Base-by-base conservation (phyloP, 2,329 filamentous ascomycete species). In the Fusarium redolens region DNA sequence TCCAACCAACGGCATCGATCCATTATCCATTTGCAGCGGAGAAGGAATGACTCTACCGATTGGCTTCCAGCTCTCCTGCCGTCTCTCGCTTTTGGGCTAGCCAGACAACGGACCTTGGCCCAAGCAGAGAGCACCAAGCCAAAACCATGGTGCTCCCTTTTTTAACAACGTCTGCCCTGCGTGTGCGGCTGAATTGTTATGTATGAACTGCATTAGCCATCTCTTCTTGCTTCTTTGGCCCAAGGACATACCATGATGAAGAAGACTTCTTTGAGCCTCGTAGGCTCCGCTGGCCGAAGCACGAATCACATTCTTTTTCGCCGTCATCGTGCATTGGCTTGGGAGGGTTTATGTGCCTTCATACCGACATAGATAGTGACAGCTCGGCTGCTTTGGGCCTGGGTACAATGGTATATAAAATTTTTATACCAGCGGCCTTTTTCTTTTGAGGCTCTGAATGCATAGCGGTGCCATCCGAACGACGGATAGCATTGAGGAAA, bases 171-270 rank as follows among this genome's bases (percentile, higher is more conserved):
- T 51, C 61, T 68, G 63, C 58, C 51, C 65, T 67, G 63, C 56
- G 45, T 47, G 48, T 68, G 68, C 74, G 70, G 72, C 70, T 74
- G 64, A 68, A 65, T 64, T 60, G 62, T 68, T 64, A 33, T 38
- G 28, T 38, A 57, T 61, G 65, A 59, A 54, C 48, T 57, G 57
- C 52, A 57, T 57, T 63, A 72, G 50, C 50, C 65, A 51, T 65
- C 48, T 60, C 65, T 72, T 67, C 56, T 72, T 73, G 63, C 65
- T 60, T 40, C 47, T 57, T 61, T 25, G 25, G 58, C 48, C 50
- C 40, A 30, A 51, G 50, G 43, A 22, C 50, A 59, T 68, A 72
- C 61, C 65, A 51, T 72, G 47, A 73, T 63, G 25, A 37, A 52
- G 44, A 14, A 30, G 28, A 28, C 28, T 22, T 41, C 44, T 44